Evolutionary conservation across 441 rosid species (phyloP), one percentile per base, ranked within the genome.

Genomic region (Jatropha podagrica): DNA sequence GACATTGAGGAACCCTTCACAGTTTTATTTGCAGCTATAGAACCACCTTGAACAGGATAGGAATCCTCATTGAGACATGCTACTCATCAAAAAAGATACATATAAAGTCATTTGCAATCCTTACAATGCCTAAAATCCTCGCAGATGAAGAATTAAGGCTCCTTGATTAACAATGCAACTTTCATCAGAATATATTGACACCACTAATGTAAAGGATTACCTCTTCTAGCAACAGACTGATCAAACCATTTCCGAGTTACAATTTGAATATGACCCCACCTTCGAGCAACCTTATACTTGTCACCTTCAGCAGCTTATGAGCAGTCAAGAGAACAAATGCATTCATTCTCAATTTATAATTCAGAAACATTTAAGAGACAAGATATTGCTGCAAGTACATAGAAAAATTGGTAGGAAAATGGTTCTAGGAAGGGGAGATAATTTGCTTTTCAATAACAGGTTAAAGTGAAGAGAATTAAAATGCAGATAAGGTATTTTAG

Each of bases 31-130:
- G 86, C 75, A 79, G 91, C 79, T 77, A 81, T 69, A 79, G 85
- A 81, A 77, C 85, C 82, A 76, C 81, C 80, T 77, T 83, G 90
- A 86, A 94, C 97, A 85, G 97, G 88, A 86, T 88, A 97, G 76
- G 89, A 86, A 83, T 90, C 93, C 88, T 97, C 99, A 79, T 67
- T 89, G 80, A 97, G 97, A 85, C 98, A 92, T 72, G 93, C 98
- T 97, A 85, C 74, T 79, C 85, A 84, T 74, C 81, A 84, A 77
- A 77, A 70, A 77, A 68, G 76, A 75, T 42, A 82, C 79, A 80
- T 48, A 74, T 69, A 77, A 77, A 60, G 84, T 87, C 73, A 76
- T 84, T 79, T 59, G 74, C 70, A 85, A 66, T 49, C 66, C 40
- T 58, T n/a, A n/a, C 4, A 38, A 73, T 77, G 78, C 63, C 65